Percentiles rank a stretch among this genome's conserved stretches.
Evolutionary conservation across 1,284 basidiomycete species (phyloP).

Genomic region (Xerocomus nothofagi): DNA sequence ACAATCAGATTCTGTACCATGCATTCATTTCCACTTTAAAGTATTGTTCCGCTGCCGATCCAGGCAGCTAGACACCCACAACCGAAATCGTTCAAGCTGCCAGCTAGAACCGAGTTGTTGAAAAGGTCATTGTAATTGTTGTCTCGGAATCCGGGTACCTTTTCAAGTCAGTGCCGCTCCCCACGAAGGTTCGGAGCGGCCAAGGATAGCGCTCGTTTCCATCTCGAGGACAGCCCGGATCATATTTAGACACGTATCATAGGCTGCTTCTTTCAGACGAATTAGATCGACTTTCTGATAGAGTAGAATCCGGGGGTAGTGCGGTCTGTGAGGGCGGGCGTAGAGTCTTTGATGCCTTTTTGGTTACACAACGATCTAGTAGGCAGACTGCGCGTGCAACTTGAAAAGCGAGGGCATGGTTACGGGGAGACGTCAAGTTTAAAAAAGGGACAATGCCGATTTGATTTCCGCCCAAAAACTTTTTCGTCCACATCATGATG

Average conservation of each 20-base stretch:
- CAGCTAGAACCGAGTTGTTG: not conserved
- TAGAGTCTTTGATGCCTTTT: too few relatives aligned
- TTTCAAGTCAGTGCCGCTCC: not conserved
- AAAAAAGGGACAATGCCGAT: not conserved
- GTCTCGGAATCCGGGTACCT: not conserved
- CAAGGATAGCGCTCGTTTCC: not conserved
- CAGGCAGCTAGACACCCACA: too few relatives aligned
- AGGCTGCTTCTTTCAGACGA: too few relatives aligned
- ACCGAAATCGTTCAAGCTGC: not conserved
- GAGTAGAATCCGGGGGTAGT: not conserved
- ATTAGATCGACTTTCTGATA: not conserved
- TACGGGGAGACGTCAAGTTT: too few relatives aligned
- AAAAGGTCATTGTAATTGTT: not conserved
- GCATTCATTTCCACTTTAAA: not conserved
- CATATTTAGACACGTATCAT: not conserved
- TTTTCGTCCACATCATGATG: not conserved
- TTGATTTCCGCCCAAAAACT: not conserved
- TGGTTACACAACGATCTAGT: too few relatives aligned
- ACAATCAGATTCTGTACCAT: not conserved
- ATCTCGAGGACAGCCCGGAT: not conserved
- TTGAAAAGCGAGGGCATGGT: not conserved
- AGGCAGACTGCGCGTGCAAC: too few relatives aligned
- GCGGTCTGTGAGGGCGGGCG: too few relatives aligned
- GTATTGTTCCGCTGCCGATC: not conserved
- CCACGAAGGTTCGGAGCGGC: not conserved